Evolutionary conservation across 1,284 basidiomycete genomes (phyloP).

Genomic region (Marasmius tenuissimus): DNA sequence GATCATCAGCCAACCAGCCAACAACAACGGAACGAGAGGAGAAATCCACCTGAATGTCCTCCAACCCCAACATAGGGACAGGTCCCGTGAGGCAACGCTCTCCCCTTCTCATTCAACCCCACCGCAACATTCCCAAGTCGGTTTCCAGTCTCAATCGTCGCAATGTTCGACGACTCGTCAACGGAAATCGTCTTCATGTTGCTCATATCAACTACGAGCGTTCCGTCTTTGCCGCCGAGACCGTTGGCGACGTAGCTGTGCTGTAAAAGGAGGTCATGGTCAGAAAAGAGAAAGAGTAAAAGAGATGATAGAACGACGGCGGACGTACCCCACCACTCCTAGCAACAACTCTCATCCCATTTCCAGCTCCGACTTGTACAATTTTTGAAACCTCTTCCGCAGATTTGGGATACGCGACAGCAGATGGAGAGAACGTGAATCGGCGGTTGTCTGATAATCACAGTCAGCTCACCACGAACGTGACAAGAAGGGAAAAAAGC

Average conservation of each 20-base stretch:
- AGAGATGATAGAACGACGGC: background rate
- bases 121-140: constrained; percentile 43
- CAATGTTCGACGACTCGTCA: constrained; percentile 28
- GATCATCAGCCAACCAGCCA: no score
- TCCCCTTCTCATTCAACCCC: constrained; percentile 35
- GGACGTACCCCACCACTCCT: constrained; percentile 42
- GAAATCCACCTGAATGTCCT: constrained; percentile 39
- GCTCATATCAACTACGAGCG: constrained; percentile 42
- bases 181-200: constrained; percentile 38
- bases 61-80: constrained; percentile 43
- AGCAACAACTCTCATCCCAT: constrained; percentile 34
- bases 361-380: constrained; percentile 33
- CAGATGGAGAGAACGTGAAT: constrained; percentile 37
- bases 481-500: no score
- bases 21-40: no score
- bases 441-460: constrained; percentile 36
- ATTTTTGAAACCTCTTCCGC: constrained; percentile 43
- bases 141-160: constrained; percentile 41
- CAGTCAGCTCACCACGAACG: no score
- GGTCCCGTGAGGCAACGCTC: constrained; percentile 28
- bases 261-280: constrained; percentile 17
- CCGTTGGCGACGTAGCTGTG: constrained; percentile 48
- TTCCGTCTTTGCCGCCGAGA: constrained; percentile 39
- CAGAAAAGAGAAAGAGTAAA: background rate
- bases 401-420: constrained; percentile 35